phyloP scores from a whole-genome alignment of 2,329 filamentous ascomycete species.

The Stachybotrys echinatus region DNA sequence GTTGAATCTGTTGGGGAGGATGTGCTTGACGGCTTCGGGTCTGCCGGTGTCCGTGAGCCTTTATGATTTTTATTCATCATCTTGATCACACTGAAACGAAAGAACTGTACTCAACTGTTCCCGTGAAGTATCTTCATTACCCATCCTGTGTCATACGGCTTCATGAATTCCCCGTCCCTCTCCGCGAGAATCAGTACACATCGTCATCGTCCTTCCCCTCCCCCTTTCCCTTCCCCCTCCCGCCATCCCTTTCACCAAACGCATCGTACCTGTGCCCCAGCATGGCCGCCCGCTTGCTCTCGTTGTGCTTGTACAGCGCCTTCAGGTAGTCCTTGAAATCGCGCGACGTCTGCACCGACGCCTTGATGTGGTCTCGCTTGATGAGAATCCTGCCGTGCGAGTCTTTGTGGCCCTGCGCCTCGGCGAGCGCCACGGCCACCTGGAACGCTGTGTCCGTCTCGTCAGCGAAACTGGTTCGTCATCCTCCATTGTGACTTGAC shows the following conservation, averaged over 20 bases:
- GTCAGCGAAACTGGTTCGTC: too few relatives aligned
- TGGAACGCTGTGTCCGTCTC: constrained; percentile 2
- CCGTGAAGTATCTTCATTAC: too few relatives aligned
- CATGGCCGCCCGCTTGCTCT: constrained; percentile 3
- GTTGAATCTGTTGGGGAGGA: too few relatives aligned
- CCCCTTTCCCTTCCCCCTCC: not conserved
- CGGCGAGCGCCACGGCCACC: constrained; percentile 5
- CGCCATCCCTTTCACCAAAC: not conserved
- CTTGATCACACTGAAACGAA: too few relatives aligned
- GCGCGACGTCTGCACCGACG: constrained; percentile 13
- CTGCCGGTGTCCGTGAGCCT: too few relatives aligned
- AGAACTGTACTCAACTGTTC: too few relatives aligned
- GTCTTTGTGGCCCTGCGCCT: constrained; percentile 9
- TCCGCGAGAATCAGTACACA: not conserved
- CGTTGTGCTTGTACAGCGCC: constrained; percentile 3
- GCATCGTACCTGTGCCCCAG: constrained; percentile 5
- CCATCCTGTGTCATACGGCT: too few relatives aligned
- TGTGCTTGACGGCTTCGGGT: too few relatives aligned
- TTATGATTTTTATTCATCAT: too few relatives aligned
- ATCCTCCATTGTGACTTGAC: too few relatives aligned
- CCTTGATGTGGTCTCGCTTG: constrained; percentile 14
- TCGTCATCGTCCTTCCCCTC: not conserved
- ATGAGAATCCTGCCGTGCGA: constrained; percentile 9
- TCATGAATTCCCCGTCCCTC: too few relatives aligned
- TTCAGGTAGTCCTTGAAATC: constrained; percentile 14